phyloP scores from a whole-genome alignment of 352 stramenopile species.

The Globisporangium irregulare region DNA sequence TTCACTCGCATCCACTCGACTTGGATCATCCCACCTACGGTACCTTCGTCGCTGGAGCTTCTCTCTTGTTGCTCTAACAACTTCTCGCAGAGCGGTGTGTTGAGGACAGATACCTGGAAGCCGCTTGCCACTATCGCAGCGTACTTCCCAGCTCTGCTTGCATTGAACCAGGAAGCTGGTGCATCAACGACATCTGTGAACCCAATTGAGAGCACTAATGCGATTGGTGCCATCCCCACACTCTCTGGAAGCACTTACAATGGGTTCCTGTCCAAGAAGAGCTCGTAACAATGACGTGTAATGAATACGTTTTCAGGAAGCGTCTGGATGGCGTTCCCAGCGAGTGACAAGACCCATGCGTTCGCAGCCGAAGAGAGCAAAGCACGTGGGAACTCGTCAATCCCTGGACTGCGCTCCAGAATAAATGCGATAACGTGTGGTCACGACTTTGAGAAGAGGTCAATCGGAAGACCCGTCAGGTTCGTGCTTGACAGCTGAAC shows the following conservation, averaged over 20 bases:
- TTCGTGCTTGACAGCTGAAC: background rate
- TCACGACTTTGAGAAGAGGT: background rate
- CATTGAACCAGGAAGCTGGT: background rate
- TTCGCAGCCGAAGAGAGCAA: background rate
- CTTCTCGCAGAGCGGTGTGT: background rate
- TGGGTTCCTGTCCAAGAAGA: slow-evolving; percentile 2
- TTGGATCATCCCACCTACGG: background rate
- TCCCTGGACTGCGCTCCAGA: background rate
- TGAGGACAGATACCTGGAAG: background rate
- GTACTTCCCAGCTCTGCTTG: background rate
- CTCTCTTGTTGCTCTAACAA: background rate
- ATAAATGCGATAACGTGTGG: background rate
- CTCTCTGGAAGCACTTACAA: background rate
- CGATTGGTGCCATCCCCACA: background rate
- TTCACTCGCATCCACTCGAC: background rate
- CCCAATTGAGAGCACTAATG: background rate
- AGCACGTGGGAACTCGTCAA: background rate
- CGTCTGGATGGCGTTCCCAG: background rate
- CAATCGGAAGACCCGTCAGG: background rate
- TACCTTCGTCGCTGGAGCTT: background rate
- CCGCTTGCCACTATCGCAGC: background rate
- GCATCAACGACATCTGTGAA: background rate
- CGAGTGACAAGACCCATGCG: background rate
- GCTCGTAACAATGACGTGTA: background rate
- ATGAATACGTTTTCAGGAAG: background rate